Conservation (phyloP, 2,329 filamentous ascomycete genomes). For the Hypoxylon rubiginosum region DNA sequence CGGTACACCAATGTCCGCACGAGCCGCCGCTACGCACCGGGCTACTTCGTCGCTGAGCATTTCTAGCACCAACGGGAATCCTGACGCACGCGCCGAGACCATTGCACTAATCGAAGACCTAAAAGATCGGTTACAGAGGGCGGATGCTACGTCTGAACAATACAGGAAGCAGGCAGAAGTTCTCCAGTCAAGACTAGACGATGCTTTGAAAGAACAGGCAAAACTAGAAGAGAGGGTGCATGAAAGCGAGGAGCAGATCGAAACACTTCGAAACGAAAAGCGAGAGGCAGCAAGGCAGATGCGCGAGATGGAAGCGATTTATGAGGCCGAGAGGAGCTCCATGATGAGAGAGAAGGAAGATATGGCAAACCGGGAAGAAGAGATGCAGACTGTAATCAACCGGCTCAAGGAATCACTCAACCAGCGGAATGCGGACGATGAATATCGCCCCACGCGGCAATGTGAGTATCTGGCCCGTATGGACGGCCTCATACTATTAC, state of each 20-base stretch:
- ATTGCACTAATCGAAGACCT: constrained; percentile 85
- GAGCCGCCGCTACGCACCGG: constrained; percentile 76
- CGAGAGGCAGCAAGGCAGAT: constrained; percentile 85
- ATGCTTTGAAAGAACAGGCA: constrained; percentile 83
- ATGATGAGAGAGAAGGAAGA: constrained; percentile 95
- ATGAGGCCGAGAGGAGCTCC: constrained; percentile 88
- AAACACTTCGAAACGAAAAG: constrained; percentile 85
- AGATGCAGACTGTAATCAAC: constrained; percentile 91
- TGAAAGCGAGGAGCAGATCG: constrained; percentile 86
- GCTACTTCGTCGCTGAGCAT: constrained; percentile 62
- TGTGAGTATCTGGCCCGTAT: constrained; percentile 58
- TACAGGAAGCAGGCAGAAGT: constrained; percentile 88
- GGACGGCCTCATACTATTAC: constrained; percentile 19
- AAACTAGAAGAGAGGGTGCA: constrained; percentile 90
- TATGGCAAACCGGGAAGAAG: constrained; percentile 84
- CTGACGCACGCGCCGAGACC: constrained; percentile 84
- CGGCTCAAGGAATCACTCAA: constrained; percentile 90
- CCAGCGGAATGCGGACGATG: constrained; percentile 73
- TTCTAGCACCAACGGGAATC: constrained; percentile 66
- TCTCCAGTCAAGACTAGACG: constrained; percentile 87
- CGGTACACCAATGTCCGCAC: constrained; percentile 78
- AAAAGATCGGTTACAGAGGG: constrained; percentile 83
- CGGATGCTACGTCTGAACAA: constrained; percentile 82
- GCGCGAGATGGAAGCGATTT: constrained; percentile 91
- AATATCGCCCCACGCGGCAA: constrained; percentile 69